Conservation (phyloP, 2,329 filamentous ascomycete genomes). For the Nectriaceae sp. region DNA sequence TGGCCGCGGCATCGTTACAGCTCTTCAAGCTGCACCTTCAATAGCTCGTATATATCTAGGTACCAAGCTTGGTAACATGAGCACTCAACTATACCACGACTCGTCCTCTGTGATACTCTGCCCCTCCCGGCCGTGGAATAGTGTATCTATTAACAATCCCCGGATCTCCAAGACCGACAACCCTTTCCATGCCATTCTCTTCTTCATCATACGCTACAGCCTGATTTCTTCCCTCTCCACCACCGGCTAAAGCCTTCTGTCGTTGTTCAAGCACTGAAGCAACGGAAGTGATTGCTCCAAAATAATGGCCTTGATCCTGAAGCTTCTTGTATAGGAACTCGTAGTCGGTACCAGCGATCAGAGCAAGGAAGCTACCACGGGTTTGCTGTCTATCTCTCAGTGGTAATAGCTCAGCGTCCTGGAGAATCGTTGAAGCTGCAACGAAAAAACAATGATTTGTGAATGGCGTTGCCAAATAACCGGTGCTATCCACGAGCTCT, state of each 20-base stretch:
- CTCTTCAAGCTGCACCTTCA: background rate
- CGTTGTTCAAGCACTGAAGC: background rate
- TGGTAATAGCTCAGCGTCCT: background rate
- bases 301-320: background rate
- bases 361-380: background rate
- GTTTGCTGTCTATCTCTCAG: background rate
- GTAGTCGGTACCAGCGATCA: background rate
- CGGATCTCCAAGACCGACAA: background rate
- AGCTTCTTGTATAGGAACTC: background rate
- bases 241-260: background rate
- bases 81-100: no score
- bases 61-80: no score
- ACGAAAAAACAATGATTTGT: background rate
- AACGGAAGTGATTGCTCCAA: background rate
- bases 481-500: background rate
- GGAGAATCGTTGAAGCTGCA: background rate
- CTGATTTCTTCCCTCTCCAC: background rate
- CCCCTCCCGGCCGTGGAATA: background rate
- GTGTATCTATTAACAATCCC: background rate
- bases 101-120: background rate
- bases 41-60: no score
- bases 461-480: background rate
- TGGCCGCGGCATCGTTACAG: background rate
- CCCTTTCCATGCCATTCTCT: background rate
- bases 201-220: background rate